Evolutionary conservation across 345 rosid genomes (phyloP).

Genomic region (Pistacia vera): DNA sequence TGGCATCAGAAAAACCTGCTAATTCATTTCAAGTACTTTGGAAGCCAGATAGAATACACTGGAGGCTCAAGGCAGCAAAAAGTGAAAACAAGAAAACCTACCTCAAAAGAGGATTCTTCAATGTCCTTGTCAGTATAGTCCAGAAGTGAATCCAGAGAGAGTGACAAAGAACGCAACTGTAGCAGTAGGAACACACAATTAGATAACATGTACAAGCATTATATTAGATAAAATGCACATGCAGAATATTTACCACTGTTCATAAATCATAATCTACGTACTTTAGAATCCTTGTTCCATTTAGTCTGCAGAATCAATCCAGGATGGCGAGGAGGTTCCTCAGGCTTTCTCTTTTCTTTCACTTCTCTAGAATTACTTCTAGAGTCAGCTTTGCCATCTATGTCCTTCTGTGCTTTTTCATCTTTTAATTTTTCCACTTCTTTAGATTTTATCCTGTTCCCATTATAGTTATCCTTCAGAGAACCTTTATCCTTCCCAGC

Average conservation of each 20-base stretch:
- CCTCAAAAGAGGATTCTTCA: conserved; percentile 98
- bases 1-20: conserved; percentile 14
- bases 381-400: conserved; percentile 45
- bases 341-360: conserved; percentile 72
- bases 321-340: conserved; percentile 80
- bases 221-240: conserved; percentile 7
- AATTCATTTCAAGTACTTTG: background rate
- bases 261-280: conserved; percentile 36
- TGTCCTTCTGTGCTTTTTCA: conserved; percentile 52
- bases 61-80: conserved; percentile 7
- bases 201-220: conserved; percentile 6
- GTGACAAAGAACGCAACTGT: conserved; percentile 77
- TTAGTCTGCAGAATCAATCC: conserved; percentile 75
- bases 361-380: conserved; percentile 49
- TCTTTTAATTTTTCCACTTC: conserved; percentile 40
- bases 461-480: conserved; percentile 37
- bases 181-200: conserved; percentile 13
- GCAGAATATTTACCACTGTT: background rate
- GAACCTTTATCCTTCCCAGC: conserved; percentile 43
- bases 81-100: conserved; percentile 23
- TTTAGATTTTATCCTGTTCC: conserved; percentile 44
- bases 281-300: conserved; percentile 66
- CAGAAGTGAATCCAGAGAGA: conserved; percentile 90
- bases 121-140: conserved; percentile 87
- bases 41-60: background rate